These are phyloP conservation scores for Diaporthe australafricana DNA, from an alignment of 2,329 filamentous ascomycete genomes.

Conservation along the genomic window DNA sequence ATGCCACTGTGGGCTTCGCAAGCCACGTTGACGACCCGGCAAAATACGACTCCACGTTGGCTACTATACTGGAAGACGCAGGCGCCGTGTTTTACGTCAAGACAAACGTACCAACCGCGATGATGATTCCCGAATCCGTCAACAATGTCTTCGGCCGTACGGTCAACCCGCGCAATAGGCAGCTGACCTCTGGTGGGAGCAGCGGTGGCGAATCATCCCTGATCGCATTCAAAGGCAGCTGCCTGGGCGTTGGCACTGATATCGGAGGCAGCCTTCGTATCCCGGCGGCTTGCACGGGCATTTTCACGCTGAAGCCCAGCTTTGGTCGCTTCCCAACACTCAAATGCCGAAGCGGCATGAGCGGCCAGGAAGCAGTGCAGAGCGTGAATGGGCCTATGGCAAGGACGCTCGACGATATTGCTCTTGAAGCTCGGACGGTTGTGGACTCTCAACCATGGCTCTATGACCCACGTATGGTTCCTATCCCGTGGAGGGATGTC, in stretches of 20 bases:
- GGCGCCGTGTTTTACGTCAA: conserved; percentile 69
- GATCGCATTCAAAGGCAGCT: conserved; percentile 67
- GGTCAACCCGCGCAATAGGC: conserved; percentile 69
- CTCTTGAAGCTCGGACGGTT: conserved; percentile 64
- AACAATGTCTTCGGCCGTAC: conserved; percentile 75
- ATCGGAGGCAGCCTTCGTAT: conserved; percentile 69
- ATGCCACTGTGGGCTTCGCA: conserved; percentile 73
- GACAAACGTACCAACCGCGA: conserved; percentile 70
- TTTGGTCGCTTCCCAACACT: conserved; percentile 70
- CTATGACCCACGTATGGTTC: conserved; percentile 66
- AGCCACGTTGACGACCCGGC: conserved; percentile 70
- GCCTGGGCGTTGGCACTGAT: conserved; percentile 73
- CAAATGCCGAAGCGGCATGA: conserved; percentile 65
- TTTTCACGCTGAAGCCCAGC: conserved; percentile 68
- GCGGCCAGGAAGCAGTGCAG: conserved; percentile 73
- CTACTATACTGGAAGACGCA: conserved; percentile 54
- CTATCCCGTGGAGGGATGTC: conserved; percentile 64
- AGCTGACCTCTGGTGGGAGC: conserved; percentile 71
- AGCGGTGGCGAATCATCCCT: conserved; percentile 76
- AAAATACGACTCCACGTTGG: conserved; percentile 53
- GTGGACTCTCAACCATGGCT: conserved; percentile 67
- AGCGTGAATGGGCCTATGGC: conserved; percentile 75
- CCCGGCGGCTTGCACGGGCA: conserved; percentile 67
- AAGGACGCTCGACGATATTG: conserved; percentile 65
- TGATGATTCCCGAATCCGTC: conserved; percentile 75